Evolutionary conservation across 1,284 basidiomycete genomes (phyloP), one percentile per base, ranked within the genome.

Genomic region (Tilletiopsis washingtonensis): DNA sequence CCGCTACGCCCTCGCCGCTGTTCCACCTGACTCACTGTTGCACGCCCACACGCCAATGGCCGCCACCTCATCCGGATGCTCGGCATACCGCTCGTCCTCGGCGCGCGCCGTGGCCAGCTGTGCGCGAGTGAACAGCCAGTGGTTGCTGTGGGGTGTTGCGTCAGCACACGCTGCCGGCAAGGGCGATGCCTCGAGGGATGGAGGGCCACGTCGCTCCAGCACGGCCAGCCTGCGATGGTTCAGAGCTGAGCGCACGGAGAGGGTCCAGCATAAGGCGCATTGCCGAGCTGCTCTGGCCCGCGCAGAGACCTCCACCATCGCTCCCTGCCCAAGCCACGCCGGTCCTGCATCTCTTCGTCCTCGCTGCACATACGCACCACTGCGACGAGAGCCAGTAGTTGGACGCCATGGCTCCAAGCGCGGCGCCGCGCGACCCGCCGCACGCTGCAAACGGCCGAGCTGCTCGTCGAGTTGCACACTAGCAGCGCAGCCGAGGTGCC

Each of bases 321-420:
- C n/a, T n/a, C n/a, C n/a, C n/a, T n/a, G n/a, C n/a, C n/a, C n/a
- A n/a, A n/a, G n/a, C n/a, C n/a, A n/a, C n/a, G n/a, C n/a, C n/a
- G n/a, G n/a, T n/a, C n/a, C n/a, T n/a, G n/a, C n/a, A n/a, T n/a
- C n/a, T n/a, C n/a, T n/a, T n/a, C n/a, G n/a, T n/a, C n/a, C n/a
- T n/a, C n/a, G n/a, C n/a, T n/a, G n/a, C n/a, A n/a, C n/a, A n/a
- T 17, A 49, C 62, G 44, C 46, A 67, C 62, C 64, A 66, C 52
- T 69, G 67, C 17, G 65, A 62, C 15, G 63, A 66, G 6, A 57
- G 52, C 67, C 67, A 69, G 47, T 65, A 69, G 48, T 69, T 67
- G 46, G 64, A 61, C 23, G 67, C 62, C 67, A 69, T 68, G 19
- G n/a, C 43, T n/a, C n/a, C n/a, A n/a, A n/a, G n/a, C n/a, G n/a